Conservation (phyloP, 2,329 filamentous ascomycete species). For the Cladosporium sp. region DNA sequence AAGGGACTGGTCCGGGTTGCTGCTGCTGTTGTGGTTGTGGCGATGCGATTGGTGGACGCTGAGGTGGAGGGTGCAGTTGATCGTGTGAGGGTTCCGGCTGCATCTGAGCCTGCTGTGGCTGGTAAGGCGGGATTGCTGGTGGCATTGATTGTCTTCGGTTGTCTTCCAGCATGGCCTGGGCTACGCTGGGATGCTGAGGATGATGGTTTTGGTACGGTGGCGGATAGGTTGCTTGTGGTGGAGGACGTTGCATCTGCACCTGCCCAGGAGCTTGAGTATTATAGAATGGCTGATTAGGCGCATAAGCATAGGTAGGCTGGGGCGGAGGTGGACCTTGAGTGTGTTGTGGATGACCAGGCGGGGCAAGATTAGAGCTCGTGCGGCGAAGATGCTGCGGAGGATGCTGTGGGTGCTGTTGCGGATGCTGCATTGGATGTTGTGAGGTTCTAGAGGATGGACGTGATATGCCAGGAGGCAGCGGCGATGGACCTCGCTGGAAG, state of each 20-base stretch:
- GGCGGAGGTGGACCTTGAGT: constrained; percentile 59
- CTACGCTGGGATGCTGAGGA: constrained; percentile 43
- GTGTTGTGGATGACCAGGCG: constrained; percentile 54
- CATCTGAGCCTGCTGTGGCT: constrained; percentile 37
- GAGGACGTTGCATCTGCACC: constrained; percentile 41
- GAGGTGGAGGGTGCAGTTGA: constrained; percentile 16
- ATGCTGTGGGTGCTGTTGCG: constrained; percentile 29
- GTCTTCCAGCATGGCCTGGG: constrained; percentile 72
- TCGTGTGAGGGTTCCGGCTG: constrained; percentile 23
- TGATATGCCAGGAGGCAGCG: constrained; percentile 71
- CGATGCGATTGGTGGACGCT: constrained; percentile 34
- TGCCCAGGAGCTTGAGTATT: constrained; percentile 56
- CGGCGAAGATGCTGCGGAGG: constrained; percentile 56
- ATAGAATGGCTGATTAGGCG: constrained; percentile 82
- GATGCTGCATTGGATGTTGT: constrained; percentile 53
- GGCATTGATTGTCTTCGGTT: constrained; percentile 69
- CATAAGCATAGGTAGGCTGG: constrained; percentile 67
- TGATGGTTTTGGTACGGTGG: constrained; percentile 27
- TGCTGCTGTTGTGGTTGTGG: constrained; percentile 28
- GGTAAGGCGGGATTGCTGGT: constrained; percentile 60
- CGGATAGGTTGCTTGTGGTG: constrained; percentile 25
- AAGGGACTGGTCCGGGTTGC: constrained; percentile 35
- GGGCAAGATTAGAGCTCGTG: constrained; percentile 68
- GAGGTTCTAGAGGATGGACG: constrained; percentile 78
- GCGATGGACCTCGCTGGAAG: constrained; percentile 71